Conservation (phyloP, 2,329 filamentous ascomycete genomes). For the Dothistroma septosporum region DNA sequence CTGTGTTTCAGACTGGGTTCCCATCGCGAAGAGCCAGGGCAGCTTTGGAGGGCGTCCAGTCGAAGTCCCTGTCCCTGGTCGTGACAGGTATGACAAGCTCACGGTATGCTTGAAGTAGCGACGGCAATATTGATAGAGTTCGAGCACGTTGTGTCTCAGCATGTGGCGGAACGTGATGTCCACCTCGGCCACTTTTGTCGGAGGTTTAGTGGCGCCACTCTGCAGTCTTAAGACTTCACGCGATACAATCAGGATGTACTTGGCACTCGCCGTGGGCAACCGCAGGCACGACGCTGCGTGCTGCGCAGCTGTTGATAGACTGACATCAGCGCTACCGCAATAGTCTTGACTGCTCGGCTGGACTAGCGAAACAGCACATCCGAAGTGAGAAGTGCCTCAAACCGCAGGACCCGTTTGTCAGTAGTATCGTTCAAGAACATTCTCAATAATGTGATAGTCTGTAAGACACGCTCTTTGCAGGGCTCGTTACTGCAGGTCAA, state of each 20-base stretch:
- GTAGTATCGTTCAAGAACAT: too few species aligned
- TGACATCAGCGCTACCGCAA: neutral
- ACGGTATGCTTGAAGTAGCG: neutral
- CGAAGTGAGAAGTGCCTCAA: too few species aligned
- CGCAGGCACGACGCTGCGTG: neutral
- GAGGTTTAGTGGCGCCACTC: neutral
- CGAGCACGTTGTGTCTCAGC: neutral
- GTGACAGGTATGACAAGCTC: neutral
- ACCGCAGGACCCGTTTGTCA: too few species aligned
- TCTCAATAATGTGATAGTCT: too few species aligned
- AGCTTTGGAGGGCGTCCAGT: neutral
- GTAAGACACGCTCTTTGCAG: too few species aligned
- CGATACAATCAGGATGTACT: neutral
- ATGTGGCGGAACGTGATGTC: neutral
- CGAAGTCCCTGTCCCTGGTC: neutral
- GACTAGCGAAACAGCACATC: neutral
- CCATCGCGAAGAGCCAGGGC: neutral
- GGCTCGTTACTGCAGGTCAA: too few species aligned
- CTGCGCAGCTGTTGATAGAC: neutral
- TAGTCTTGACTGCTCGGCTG: neutral
- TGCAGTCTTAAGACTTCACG: neutral
- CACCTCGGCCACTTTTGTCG: neutral
- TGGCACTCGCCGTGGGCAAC: neutral
- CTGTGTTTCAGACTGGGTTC: neutral
- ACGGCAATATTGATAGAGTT: neutral